Evolutionary conservation across 2,329 filamentous ascomycete species (phyloP).

Genomic region (Stachybotrys echinatus): DNA sequence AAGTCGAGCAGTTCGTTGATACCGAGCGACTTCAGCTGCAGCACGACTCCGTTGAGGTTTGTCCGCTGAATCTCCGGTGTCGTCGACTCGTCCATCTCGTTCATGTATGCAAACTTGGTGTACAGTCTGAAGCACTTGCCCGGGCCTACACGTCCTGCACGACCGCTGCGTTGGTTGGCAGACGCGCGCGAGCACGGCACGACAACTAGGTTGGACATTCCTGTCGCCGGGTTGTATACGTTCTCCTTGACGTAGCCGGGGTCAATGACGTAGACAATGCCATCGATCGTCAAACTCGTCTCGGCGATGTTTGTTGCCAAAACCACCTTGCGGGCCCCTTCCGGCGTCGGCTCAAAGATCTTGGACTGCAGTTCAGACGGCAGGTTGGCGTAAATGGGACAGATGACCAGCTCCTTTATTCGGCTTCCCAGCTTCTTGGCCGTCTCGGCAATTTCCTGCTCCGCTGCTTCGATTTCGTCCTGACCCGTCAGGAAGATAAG

Average conservation of each 20-base stretch:
- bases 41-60: conserved; percentile 76
- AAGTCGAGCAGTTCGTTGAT: conserved; percentile 92
- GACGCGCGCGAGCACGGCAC: conserved; percentile 88
- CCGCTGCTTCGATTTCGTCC: conserved; percentile 89
- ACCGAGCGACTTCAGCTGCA: conserved; percentile 82
- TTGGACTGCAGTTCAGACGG: conserved; percentile 86
- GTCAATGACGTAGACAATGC: conserved; percentile 94
- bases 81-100: conserved; percentile 88
- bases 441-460: conserved; percentile 79
- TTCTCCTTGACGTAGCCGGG: conserved; percentile 95
- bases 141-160: conserved; percentile 85
- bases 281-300: conserved; percentile 91
- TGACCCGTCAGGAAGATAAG: conserved; percentile 93
- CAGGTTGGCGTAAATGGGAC: conserved; percentile 90
- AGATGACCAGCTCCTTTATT: conserved; percentile 81
- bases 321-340: conserved; percentile 82
- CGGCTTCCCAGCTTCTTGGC: conserved; percentile 79
- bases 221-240: conserved; percentile 82
- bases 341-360: conserved; percentile 90
- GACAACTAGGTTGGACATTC: conserved; percentile 87
- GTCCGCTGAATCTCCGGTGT: conserved; percentile 91
- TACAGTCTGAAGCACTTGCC: conserved; percentile 93
- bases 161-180: conserved; percentile 86
- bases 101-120: conserved; percentile 89
- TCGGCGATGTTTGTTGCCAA: conserved; percentile 96